Base-by-base conservation (phyloP, 768 basidiomycete genomes). In the Leucocoprinus birnbaumii region DNA sequence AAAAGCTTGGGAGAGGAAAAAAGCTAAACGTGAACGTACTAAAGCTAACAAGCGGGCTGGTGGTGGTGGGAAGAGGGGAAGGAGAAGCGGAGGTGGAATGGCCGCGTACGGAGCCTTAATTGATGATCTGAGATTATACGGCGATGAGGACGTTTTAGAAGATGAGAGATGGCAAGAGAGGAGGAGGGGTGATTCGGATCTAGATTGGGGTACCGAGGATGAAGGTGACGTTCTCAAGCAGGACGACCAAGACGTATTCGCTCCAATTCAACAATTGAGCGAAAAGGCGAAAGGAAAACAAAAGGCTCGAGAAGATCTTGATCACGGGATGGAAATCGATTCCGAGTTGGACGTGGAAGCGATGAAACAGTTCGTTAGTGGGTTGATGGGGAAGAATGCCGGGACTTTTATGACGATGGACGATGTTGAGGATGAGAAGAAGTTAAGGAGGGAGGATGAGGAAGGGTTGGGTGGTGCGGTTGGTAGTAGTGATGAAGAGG, bases 301-400 rank as follows among this genome's bases (percentile, higher is more conserved):
- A 9, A 64, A 61, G 51, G 57, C 45, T 27, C 56, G 41, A 21
- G 52, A 51, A 3, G 52, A 60, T 9, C 54, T 49, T 0, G 63
- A 50, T 21, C 79, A 77, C 50, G 86, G 75, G 19, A 91, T 90
- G 88, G 78, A 80, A 1, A 65, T 90, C 18, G 89, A 91, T 57
- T 69, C 73, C 0, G 86, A 75, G 8, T 38, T 77, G 9, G 72
- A 77, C 59, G 40, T 73, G 42, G 64, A 66, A 2, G 81, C 80
- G 19, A 80, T 89, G 85, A 65, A 67, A 56, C 63, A 68, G 13
- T 88, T 88, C 56, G 71, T 80, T 40, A 62, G 71, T 48, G 76
- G 85, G 4, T 76, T 80, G 59, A 68, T 79, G 55, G 74, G 71
- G 0, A 24, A 59, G 7, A 66, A 74, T 19, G 83, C 80, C 5